Percentiles rank a stretch among this genome's conserved stretches.
Conservation (phyloP, 2,329 filamentous ascomycete genomes). For the Colletotrichum gigasporum region DNA sequence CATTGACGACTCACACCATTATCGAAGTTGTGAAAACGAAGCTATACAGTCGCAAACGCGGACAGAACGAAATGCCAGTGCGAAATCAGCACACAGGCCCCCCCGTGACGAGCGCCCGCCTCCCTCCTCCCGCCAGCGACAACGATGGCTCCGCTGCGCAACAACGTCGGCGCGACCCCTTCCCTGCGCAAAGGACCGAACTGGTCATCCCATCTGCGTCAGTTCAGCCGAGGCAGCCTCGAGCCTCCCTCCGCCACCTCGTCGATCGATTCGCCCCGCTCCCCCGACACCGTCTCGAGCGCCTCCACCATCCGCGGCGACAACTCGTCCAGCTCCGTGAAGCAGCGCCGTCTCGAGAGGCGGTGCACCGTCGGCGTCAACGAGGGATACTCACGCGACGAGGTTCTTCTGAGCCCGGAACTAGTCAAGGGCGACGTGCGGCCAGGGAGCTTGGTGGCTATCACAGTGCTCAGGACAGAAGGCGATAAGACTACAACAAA, state of each 20-base stretch:
- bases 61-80: constrained; percentile 19
- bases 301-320: constrained; percentile 55
- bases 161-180: constrained; percentile 49
- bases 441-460: constrained; percentile 76
- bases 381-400: constrained; percentile 80
- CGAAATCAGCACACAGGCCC: constrained; percentile 12
- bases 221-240: constrained; percentile 58
- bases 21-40: neutral
- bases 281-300: constrained; percentile 60
- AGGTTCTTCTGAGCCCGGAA: constrained; percentile 81
- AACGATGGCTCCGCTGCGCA: constrained; percentile 45
- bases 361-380: constrained; percentile 69
- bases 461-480: constrained; percentile 69
- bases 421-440: constrained; percentile 71
- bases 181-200: constrained; percentile 57
- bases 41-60: neutral
- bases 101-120: constrained; percentile 20
- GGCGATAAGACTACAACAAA: constrained; percentile 31
- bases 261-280: constrained; percentile 50
- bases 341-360: constrained; percentile 50
- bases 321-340: constrained; percentile 39
- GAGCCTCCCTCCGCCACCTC: constrained; percentile 49
- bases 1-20: neutral
- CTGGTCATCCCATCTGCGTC: constrained; percentile 63
- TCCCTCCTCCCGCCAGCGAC: constrained; percentile 14